Percentiles rank a stretch among this genome's conserved stretches.
Evolutionary conservation across 2,329 filamentous ascomycete species (phyloP).

Genomic region (Neophaeococcomyces mojaviensis): DNA sequence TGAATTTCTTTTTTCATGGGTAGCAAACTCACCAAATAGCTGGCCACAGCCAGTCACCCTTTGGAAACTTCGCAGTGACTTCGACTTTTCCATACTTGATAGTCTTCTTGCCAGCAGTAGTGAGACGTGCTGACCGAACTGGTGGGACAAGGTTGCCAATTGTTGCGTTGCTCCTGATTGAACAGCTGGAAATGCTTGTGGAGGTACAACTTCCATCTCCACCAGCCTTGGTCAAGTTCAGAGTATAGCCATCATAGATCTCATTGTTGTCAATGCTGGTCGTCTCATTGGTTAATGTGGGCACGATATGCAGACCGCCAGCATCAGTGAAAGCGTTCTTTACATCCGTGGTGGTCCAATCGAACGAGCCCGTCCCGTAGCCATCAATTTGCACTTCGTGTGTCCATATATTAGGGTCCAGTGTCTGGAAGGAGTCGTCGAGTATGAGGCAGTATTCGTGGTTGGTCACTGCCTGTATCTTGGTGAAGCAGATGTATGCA

Average conservation of each 20-base stretch:
- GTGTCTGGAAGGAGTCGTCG: no score
- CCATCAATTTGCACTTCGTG: conserved; percentile 43
- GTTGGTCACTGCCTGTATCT: no score
- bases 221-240: conserved; percentile 36
- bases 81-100: conserved; percentile 48
- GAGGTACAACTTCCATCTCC: conserved; percentile 38
- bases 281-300: no score
- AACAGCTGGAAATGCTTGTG: conserved; percentile 14
- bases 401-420: conserved; percentile 39
- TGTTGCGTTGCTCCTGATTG: conserved; percentile 33
- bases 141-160: conserved; percentile 42
- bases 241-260: conserved; percentile 10
- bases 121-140: conserved; percentile 43
- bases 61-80: conserved; percentile 46
- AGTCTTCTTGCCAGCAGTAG: conserved; percentile 40
- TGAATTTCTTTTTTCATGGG: neutral
- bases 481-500: no score
- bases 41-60: conserved; percentile 51
- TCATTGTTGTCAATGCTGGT: conserved; percentile 41
- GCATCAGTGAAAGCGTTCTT: no score
- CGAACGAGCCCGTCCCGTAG: conserved; percentile 45
- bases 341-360: no score
- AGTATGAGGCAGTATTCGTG: no score
- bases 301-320: no score
- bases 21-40: conserved; percentile 33